Percentiles rank a stretch among this genome's conserved stretches.
phyloP scores from a whole-genome alignment of 1,284 basidiomycete species.

The Trichosporon asahii region DNA sequence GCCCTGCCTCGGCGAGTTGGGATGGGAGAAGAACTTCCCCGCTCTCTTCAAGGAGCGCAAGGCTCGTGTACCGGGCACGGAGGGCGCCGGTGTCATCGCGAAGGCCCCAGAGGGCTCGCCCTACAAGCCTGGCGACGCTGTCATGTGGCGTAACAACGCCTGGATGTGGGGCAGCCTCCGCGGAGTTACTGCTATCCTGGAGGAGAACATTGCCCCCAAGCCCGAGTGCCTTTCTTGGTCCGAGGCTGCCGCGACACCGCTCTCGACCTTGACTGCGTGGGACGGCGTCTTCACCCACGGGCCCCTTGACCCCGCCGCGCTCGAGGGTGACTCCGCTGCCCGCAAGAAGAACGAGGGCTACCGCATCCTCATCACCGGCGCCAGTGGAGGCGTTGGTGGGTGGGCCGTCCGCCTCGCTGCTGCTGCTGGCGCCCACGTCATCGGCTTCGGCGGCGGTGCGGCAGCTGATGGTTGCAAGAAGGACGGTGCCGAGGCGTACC shows the following conservation, averaged over 20 bases:
- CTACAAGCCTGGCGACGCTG: slow-evolving; percentile 16
- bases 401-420: slow-evolving; percentile 18
- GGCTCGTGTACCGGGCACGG: slow-evolving; percentile 21
- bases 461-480: not conserved
- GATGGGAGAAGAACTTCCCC: slow-evolving; percentile 15
- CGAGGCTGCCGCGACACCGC: slow-evolving; percentile 19
- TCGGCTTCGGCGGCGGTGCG: not conserved
- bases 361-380: slow-evolving; percentile 19
- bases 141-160: slow-evolving; percentile 22
- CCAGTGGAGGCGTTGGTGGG: slow-evolving; percentile 12
- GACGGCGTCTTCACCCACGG: slow-evolving; percentile 20
- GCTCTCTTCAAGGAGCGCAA: not conserved
- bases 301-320: slow-evolving; percentile 7
- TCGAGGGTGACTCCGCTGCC: not conserved
- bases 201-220: slow-evolving; percentile 17
- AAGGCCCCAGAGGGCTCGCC: not conserved
- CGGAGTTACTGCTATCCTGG: slow-evolving; percentile 15
- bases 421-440: slow-evolving; percentile 10
- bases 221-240: slow-evolving; percentile 16
- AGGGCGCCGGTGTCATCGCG: slow-evolving; percentile 20
- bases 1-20: slow-evolving; percentile 18
- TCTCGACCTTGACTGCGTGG: slow-evolving; percentile 20
- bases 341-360: not conserved
- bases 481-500: slow-evolving; percentile 13
- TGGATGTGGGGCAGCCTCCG: slow-evolving; percentile 12